A percentile compares a stretch with the other conserved stretches of the same genome.
Conservation (phyloP, 2,329 filamentous ascomycete species). For the Mycocentrospora acerina region DNA sequence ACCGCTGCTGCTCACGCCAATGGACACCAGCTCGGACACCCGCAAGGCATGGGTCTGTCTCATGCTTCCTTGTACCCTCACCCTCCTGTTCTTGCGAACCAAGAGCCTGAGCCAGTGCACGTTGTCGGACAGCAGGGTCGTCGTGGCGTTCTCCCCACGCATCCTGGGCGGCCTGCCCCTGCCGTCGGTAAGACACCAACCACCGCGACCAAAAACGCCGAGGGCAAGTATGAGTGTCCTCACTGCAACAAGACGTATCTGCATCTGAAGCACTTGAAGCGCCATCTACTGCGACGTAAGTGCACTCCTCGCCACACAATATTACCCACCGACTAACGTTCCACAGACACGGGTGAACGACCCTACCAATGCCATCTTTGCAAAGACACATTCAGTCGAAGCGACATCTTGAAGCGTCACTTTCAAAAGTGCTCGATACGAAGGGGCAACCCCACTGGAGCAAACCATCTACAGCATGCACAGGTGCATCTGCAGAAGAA, state of each 20-base stretch:
- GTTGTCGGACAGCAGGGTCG: constrained; percentile 94
- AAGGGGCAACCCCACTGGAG: constrained; percentile 91
- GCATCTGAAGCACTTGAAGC: constrained; percentile 95
- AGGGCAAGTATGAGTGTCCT: constrained; percentile 96
- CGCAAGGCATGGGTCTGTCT: constrained; percentile 41
- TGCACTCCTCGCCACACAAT: constrained; percentile 32
- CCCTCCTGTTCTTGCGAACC: constrained; percentile 40
- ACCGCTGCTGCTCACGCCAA: constrained; percentile 38
- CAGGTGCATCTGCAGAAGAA: constrained; percentile 83
- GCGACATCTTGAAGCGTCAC: constrained; percentile 97
- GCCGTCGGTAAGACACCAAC: constrained; percentile 78
- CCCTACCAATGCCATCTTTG: constrained; percentile 98
- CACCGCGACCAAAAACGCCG: constrained; percentile 91
- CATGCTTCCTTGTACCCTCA: constrained; percentile 42
- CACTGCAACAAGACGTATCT: constrained; percentile 98
- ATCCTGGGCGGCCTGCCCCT: constrained; percentile 79
- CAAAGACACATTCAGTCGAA: constrained; percentile 96
- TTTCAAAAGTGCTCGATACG: constrained; percentile 99
- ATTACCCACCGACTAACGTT: constrained; percentile 39
- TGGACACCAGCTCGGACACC: constrained; percentile 37
- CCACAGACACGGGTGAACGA: constrained; percentile 87
- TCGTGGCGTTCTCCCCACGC: constrained; percentile 86
- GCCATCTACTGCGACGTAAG: constrained; percentile 94
- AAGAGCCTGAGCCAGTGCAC: constrained; percentile 70
- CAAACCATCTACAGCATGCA: constrained; percentile 90